Base-by-base conservation (phyloP, 352 stramenopile species). In the Phytopythium cucurbitacearum region DNA sequence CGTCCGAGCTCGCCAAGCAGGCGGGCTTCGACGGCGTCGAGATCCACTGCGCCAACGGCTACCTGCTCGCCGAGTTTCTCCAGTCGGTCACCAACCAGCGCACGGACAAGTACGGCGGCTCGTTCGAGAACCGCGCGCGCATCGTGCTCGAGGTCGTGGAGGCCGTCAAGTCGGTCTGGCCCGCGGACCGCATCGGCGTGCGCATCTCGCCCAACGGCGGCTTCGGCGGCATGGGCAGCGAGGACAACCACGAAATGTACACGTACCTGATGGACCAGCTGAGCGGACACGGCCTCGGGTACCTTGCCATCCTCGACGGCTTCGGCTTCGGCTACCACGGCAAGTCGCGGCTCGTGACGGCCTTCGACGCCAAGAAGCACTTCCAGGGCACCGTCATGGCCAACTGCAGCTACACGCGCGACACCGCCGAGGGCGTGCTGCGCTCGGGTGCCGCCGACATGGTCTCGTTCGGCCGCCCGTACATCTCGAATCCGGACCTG, bases 21-120 rank as follows among this genome's bases (percentile, higher is more conserved):
- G 90, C 88, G 7, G 90, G 91, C 11, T 97, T 73, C 11, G 63
- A 71, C 33, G 63, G 63, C 6, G 63, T 71, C 3, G 64, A 71
- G 44, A 45, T 71, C 89, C 92, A 97, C 64, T 60, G 32, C 8
- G 91, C 85, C 4, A 96, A 97, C 53, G 92, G 91, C 1, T 98
- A 97, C 52, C 65, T 98, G 33, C 62, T 98, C 48, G 87, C 97
- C 58, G 68, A 96, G 62, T 96, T 97, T 64, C 57, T 97, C 34
- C 73, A 92, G 57, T 71, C 63, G 11, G 54, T 35, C 9, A 54
- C 59, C 41, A 96, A 96, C 67, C 65, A 67, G 36, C 74, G 80
- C 40, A 86, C 67, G 0, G 69, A 95, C 70, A 62, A 86, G 53
- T 96, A 96, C 53, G 89, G 87, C 10, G 87, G 89, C 21, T 86